Conservation (phyloP, 208 protist genomes). For the Crithidia fasciculata region DNA sequence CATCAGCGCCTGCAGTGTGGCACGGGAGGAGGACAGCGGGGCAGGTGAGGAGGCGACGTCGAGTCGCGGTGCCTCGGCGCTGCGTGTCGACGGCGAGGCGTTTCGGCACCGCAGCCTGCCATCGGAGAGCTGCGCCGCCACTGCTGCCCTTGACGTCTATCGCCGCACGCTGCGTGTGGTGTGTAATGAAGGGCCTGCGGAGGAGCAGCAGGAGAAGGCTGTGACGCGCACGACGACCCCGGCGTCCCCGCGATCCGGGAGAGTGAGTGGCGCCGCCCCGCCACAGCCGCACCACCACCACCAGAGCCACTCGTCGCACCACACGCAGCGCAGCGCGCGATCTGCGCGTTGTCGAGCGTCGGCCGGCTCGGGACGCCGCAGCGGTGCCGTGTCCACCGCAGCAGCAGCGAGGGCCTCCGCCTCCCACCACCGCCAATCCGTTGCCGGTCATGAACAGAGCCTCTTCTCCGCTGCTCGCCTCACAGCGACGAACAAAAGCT, state of each 20-base stretch:
- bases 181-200: constrained; percentile 1
- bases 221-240: background rate
- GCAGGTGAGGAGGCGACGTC: constrained; percentile 1
- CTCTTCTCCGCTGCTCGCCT: background rate
- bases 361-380: constrained; percentile 14
- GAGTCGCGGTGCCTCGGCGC: constrained; percentile 1
- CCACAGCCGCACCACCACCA: background rate
- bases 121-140: background rate
- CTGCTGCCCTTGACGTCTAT: constrained; percentile 10
- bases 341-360: background rate
- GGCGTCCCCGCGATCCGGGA: background rate
- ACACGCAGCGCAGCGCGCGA: constrained; percentile 5
- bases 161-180: constrained; percentile 26
- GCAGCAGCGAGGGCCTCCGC: background rate
- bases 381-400: background rate
- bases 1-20: constrained; percentile 5
- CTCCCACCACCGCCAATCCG: background rate
- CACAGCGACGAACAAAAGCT: background rate
- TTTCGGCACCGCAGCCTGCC: background rate
- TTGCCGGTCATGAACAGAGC: background rate
- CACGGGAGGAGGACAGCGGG: background rate
- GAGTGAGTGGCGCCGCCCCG: background rate
- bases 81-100: background rate
- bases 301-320: background rate
- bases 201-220: background rate